These are phyloP conservation scores for Capronia americana DNA, from an alignment of 2,329 filamentous ascomycete species.

Conservation along the genomic window DNA sequence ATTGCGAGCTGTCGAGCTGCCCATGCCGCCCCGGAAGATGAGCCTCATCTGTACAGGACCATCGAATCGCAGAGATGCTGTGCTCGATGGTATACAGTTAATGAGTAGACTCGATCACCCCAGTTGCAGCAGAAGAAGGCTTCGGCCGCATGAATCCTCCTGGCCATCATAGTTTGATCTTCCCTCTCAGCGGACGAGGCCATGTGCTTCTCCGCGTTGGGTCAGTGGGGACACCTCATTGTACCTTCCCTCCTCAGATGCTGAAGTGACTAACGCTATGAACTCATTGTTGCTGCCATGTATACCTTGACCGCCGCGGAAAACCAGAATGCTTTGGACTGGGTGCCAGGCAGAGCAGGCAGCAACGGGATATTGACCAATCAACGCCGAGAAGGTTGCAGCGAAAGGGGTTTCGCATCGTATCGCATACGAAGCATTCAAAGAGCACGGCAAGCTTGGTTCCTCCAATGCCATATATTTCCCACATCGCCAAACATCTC, in stretches of 20 bases:
- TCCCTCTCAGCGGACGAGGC: not conserved
- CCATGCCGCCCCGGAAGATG: not conserved
- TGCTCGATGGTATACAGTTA: not conserved
- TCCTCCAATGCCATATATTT: conserved; percentile 2
- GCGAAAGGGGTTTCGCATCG: conserved; percentile 3
- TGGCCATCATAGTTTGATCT: not conserved
- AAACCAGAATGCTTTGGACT: not conserved
- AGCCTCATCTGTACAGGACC: not conserved
- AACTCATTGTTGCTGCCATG: not conserved
- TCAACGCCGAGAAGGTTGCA: not conserved
- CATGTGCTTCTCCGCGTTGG: not conserved
- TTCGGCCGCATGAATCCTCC: not conserved
- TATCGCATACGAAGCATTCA: conserved; percentile 16
- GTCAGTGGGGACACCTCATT: not conserved
- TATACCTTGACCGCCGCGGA: not conserved
- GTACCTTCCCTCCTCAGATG: not conserved
- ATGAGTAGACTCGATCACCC: not conserved
- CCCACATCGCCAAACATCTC: not conserved
- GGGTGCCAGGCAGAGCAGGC: conserved; percentile 18
- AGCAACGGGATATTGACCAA: conserved; percentile 13
- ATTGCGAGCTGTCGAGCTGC: not conserved
- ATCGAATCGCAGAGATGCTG: not conserved
- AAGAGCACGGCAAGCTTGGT: not conserved
- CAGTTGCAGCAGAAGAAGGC: not conserved
- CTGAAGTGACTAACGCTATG: not conserved